Evolutionary conservation across 805 yeast species (phyloP).

Genomic region (Starmerella stigmatis): DNA sequence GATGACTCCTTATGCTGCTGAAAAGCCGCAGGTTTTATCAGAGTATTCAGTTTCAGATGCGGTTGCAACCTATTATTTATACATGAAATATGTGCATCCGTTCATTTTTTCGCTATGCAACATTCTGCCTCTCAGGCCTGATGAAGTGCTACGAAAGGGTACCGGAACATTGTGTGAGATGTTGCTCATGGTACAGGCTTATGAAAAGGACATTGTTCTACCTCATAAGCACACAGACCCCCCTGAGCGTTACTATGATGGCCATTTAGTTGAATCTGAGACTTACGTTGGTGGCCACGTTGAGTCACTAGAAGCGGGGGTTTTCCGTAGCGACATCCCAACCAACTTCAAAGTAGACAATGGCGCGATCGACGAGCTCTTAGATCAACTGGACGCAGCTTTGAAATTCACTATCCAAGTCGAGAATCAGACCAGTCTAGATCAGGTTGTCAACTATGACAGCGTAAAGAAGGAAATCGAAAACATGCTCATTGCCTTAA

Average conservation of each 20-base stretch:
- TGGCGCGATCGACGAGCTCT: conserved; percentile 66
- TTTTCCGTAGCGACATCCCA: conserved; percentile 78
- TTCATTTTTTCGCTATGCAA: conserved; percentile 92
- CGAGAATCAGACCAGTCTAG: conserved; percentile 69
- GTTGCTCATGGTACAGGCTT: conserved; percentile 93
- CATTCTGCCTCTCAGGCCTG: conserved; percentile 91
- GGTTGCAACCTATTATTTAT: conserved; percentile 92
- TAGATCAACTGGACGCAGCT: conserved; percentile 63
- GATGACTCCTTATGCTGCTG: conserved; percentile 96
- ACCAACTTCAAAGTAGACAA: conserved; percentile 71
- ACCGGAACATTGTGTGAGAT: conserved; percentile 98
- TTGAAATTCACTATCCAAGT: conserved; percentile 73
- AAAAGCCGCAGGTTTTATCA: conserved; percentile 80
- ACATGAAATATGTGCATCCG: conserved; percentile 94
- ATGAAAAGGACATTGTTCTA: conserved; percentile 57
- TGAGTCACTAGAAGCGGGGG: conserved; percentile 95
- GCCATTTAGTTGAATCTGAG: conserved; percentile 86
- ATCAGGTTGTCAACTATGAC: conserved; percentile 47
- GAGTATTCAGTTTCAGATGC: conserved; percentile 99
- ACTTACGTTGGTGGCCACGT: conserved; percentile 99
- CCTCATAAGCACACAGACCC: conserved; percentile 95
- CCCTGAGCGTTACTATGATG: conserved; percentile 86
- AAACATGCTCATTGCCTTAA: conserved; percentile 46
- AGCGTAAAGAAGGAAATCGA: conserved; percentile 57
- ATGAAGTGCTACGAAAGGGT: conserved; percentile 90